phyloP scores from a whole-genome alignment of 2,329 filamentous ascomycete species.

The Fusarium coffeatum region DNA sequence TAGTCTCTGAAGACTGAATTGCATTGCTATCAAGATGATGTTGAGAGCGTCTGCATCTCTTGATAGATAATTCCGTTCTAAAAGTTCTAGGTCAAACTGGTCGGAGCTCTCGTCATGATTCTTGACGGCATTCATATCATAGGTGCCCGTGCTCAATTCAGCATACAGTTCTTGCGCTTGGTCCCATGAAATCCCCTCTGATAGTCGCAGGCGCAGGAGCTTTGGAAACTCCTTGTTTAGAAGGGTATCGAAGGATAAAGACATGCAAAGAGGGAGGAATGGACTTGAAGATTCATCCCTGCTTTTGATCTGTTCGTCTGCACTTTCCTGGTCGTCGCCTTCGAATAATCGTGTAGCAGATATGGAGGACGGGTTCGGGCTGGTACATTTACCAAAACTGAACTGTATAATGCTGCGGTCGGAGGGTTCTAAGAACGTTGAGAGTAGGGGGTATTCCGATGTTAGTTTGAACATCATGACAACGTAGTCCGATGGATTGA shows the following conservation, averaged over 20 bases:
- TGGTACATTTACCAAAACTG: slow-evolving; percentile 75
- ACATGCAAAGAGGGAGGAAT: slow-evolving; percentile 71
- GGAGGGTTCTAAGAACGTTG: slow-evolving; percentile 60
- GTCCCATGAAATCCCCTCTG: slow-evolving; percentile 70
- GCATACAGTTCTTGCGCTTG: slow-evolving; percentile 36
- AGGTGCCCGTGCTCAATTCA: slow-evolving; percentile 14
- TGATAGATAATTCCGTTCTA: slow-evolving; percentile 49
- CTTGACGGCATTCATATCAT: neutral
- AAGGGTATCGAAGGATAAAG: slow-evolving; percentile 70
- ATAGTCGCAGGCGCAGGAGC: slow-evolving; percentile 69
- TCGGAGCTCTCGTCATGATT: slow-evolving; percentile 12
- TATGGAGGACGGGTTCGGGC: slow-evolving; percentile 74
- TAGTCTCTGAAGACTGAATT: slow-evolving; percentile 82
- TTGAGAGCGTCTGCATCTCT: slow-evolving; percentile 55
- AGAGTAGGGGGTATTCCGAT: slow-evolving; percentile 69
- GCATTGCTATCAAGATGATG: slow-evolving; percentile 71
- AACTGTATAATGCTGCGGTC: slow-evolving; percentile 60
- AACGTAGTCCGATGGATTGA: slow-evolving; percentile 75
- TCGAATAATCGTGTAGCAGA: slow-evolving; percentile 58
- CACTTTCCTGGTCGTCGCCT: neutral
- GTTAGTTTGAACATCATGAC: slow-evolving; percentile 77
- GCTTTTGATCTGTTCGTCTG: neutral
- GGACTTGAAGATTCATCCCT: slow-evolving; percentile 12
- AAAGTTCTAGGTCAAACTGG: slow-evolving; percentile 19
- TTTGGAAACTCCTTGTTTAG: slow-evolving; percentile 73